These are phyloP conservation scores for Colletotrichum phormii DNA, from an alignment of 2,329 filamentous ascomycete genomes.

Conservation along the genomic window DNA sequence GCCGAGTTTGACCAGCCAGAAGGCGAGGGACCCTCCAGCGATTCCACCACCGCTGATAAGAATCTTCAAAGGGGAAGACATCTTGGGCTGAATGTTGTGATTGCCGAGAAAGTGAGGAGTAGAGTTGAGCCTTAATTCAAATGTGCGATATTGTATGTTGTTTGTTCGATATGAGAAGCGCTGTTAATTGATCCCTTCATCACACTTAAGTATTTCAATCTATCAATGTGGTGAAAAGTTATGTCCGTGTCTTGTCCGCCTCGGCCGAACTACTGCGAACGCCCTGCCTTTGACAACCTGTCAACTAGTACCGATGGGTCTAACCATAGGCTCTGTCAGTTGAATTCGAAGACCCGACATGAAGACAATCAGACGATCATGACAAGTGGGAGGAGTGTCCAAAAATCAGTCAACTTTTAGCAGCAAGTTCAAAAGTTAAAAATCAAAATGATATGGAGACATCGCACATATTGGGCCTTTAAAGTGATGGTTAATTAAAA, in stretches of 20 bases:
- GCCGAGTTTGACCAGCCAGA: conserved; percentile 56
- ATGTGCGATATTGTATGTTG: background rate
- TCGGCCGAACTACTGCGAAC: background rate
- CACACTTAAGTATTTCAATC: background rate
- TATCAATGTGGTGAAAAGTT: background rate
- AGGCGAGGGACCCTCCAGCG: conserved; percentile 58
- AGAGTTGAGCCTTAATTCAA: background rate
- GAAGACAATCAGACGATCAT: no score
- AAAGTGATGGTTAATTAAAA: background rate
- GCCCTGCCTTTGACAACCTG: background rate
- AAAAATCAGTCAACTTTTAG: no score
- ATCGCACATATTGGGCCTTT: no score
- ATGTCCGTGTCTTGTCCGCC: background rate
- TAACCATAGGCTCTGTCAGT: no score
- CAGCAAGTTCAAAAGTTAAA: no score
- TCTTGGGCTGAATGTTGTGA: background rate
- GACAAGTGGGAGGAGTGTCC: no score
- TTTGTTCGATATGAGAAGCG: background rate
- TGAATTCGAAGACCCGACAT: no score
- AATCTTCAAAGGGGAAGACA: conserved; percentile 39
- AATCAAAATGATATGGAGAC: no score
- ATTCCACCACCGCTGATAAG: conserved; percentile 51
- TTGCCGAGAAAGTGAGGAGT: background rate
- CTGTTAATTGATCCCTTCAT: background rate
- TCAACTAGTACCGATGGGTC: no score